phyloP scores from a whole-genome alignment of 2,329 filamentous ascomycete species.

The Fusarium cyanostomum region DNA sequence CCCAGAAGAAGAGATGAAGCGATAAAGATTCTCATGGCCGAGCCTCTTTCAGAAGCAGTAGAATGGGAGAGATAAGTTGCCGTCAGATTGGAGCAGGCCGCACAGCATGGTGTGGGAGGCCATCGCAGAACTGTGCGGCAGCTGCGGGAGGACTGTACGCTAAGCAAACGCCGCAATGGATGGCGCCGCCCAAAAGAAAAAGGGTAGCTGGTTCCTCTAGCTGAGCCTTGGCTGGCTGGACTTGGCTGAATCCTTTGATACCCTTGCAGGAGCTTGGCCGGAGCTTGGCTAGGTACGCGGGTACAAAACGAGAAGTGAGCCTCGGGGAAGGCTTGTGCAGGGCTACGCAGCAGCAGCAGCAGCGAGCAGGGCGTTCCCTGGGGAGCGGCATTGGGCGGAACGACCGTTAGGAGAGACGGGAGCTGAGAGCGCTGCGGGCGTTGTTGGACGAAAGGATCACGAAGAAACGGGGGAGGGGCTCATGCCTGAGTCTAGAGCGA shows the following conservation, averaged over 20 bases:
- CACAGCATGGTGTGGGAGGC: constrained; percentile 34
- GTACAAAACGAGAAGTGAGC: constrained; percentile 16
- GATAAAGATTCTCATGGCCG: constrained; percentile 32
- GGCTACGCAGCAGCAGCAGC: no score
- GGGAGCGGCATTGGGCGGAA: not conserved
- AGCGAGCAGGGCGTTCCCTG: not conserved
- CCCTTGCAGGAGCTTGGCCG: constrained; percentile 29
- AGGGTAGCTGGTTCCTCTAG: constrained; percentile 25
- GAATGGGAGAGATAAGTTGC: constrained; percentile 22
- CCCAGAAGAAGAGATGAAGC: constrained; percentile 13
- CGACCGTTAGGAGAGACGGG: not conserved
- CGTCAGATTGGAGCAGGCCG: constrained; percentile 31
- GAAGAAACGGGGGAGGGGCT: not conserved
- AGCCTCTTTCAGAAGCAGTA: constrained; percentile 4
- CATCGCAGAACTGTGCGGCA: constrained; percentile 40
- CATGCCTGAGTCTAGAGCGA: constrained; percentile 15
- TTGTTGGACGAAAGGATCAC: not conserved
- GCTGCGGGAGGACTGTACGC: constrained; percentile 31
- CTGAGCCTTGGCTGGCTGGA: constrained; percentile 28
- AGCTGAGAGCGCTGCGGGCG: constrained; percentile 1
- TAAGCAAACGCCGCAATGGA: constrained; percentile 32
- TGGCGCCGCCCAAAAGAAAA: constrained; percentile 1
- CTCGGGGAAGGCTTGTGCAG: not conserved
- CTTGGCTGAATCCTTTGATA: constrained; percentile 35
- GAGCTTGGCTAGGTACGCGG: constrained; percentile 22